These are phyloP conservation scores for Arabidopsis hybrid DNA, from an alignment of 441 rosid genomes.

Conservation along the genomic window DNA sequence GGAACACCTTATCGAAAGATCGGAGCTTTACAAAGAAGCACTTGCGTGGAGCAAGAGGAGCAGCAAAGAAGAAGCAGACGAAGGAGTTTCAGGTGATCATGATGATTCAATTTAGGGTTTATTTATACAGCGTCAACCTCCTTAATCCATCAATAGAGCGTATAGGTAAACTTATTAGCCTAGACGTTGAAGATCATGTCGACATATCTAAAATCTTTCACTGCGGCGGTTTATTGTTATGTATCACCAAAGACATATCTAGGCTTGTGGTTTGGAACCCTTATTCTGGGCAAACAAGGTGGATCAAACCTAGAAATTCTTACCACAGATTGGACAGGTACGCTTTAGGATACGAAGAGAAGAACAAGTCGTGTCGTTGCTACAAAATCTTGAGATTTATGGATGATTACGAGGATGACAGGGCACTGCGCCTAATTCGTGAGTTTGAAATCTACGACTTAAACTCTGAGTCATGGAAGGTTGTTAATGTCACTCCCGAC, in stretches of 20 bases:
- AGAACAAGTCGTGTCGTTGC: not conserved
- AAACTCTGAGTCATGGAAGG: too few relatives aligned
- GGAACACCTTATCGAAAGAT: not conserved
- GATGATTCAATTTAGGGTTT: not conserved
- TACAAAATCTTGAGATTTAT: not conserved
- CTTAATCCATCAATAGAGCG: not conserved
- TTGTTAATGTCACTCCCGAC: too few relatives aligned
- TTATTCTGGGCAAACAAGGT: not conserved
- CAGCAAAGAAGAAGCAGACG: not conserved
- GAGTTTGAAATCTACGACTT: too few relatives aligned
- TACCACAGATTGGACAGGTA: not conserved
- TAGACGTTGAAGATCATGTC: not conserved
- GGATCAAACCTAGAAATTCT: not conserved
- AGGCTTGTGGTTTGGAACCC: constrained; percentile 2
- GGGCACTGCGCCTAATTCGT: too few relatives aligned
- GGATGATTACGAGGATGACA: not conserved
- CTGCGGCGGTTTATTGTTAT: not conserved
- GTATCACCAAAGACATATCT: not conserved
- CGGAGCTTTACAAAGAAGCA: constrained; percentile 1
- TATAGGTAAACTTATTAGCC: not conserved
- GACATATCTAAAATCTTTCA: not conserved
- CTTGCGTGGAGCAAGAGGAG: not conserved
- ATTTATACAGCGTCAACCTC: not conserved
- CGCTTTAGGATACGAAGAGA: not conserved
- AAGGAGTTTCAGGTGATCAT: constrained; percentile 1